Conservation (phyloP, 306 rosid genomes). For the Echinosophora koreensis region DNA sequence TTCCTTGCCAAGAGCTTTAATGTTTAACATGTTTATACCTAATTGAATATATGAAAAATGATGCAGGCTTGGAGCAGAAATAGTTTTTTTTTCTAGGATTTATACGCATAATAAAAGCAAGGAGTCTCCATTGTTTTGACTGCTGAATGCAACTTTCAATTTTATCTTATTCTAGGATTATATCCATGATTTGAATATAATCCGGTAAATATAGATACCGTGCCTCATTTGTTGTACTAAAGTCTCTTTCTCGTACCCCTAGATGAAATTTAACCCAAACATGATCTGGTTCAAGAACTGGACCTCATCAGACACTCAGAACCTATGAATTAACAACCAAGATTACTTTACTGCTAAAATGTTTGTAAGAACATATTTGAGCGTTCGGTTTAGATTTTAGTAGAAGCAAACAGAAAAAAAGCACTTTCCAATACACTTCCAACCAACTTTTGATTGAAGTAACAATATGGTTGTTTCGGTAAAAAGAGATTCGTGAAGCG, state of each 20-base stretch:
- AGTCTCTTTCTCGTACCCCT: no score
- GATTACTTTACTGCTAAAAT: background rate
- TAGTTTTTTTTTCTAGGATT: no score
- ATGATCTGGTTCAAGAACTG: background rate
- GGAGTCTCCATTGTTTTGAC: background rate
- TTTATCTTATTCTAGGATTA: background rate
- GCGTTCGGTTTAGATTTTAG: no score
- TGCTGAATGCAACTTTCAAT: conserved; percentile 20
- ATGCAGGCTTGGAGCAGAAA: conserved; percentile 6
- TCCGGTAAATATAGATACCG: background rate
- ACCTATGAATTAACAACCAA: background rate
- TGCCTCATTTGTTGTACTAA: no score
- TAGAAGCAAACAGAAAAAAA: no score
- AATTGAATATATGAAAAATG: background rate
- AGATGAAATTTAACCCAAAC: background rate
- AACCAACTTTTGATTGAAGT: no score
- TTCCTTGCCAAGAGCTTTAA: conserved; percentile 64
- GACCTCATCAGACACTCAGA: background rate
- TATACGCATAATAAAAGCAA: conserved; percentile 8
- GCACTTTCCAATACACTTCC: no score
- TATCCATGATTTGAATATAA: background rate
- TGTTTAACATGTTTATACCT: background rate
- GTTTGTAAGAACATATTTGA: background rate
- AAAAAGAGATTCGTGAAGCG: no score
- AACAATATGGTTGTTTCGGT: no score